Base-by-base conservation (phyloP, 805 yeast genomes). In the Candida methanosorbosa region DNA sequence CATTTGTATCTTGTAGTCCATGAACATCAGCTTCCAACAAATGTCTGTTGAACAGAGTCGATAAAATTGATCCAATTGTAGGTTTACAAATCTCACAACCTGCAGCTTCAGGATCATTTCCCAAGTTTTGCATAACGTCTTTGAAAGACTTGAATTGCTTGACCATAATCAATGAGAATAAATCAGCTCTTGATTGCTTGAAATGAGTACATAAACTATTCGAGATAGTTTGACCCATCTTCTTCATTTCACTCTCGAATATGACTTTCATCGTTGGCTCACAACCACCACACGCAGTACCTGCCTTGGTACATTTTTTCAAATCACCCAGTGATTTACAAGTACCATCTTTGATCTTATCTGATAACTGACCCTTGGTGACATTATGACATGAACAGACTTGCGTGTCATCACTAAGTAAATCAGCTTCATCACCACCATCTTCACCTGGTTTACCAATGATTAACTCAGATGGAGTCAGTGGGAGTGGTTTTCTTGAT, bases 71-170 rank as follows among this genome's bases (percentile, higher is more conserved):
- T 5, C 59, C 64, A 39, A 58, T 44, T 5, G 59, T 52, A 7
- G 64, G 63, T 32, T 57, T 59, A 43, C 64, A 59, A 18, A 59
- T 49, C 33, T 59, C 64, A 43, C 64, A 59, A 9, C 64, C 63
- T 9, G 46, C 45, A n/a, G 58, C 45, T 1, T 41, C 48, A 2
- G 56, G 54, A 24, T 39, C 43, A 1, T 38, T 35, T 15, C 62
- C 56, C 22, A 56, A 39, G 16, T 52, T 36, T 23, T 34, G 24
- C 60, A 59, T 56, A 18, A 59, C 57, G 24, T 50, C 49, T 16
- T 40, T 47, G 37, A 59, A 55, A 2, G 53, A 42, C 29, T 49
- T 48, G 27, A 43, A 48, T 35, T 47, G 44, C 34, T 46, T 52
- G 8, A 59, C 63, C 63, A 57, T 57, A 18, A 58, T 50, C 8